Conservation (phyloP, 352 stramenopile species). For the Pythium phragmitis region DNA sequence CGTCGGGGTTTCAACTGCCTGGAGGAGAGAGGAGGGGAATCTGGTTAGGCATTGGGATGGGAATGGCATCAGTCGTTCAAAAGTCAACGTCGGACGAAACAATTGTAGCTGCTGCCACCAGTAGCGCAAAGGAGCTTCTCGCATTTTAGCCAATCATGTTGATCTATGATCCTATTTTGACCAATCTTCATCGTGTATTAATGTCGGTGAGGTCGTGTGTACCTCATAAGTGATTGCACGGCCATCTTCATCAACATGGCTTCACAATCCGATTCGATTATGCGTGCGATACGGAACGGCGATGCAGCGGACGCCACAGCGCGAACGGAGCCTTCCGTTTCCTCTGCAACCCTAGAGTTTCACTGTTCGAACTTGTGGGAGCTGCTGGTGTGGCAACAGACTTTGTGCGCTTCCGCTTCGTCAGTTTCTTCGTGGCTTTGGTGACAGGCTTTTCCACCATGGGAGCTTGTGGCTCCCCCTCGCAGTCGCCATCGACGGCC, state of each 20-base stretch:
- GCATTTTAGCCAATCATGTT: not conserved
- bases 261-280: not conserved
- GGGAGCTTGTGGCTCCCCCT: not conserved
- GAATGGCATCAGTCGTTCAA: not conserved
- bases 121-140: not conserved
- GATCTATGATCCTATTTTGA: not conserved
- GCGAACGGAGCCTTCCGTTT: not conserved
- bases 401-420: conserved; percentile 21
- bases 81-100: conserved; percentile 1
- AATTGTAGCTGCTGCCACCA: not conserved
- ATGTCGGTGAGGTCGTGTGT: not conserved
- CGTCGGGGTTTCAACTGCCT: no score
- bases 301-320: conserved; percentile 35
- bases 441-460: not conserved
- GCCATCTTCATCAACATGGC: not conserved
- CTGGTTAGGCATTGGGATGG: not conserved
- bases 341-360: no score
- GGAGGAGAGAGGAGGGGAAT: no score
- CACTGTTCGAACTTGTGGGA: not conserved
- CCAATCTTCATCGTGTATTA: not conserved
- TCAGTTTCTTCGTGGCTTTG: not conserved
- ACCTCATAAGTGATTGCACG: not conserved
- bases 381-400: not conserved
- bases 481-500: not conserved
- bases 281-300: not conserved